Conservation (phyloP, 2,329 filamentous ascomycete species). For the Didymella pinodella region DNA sequence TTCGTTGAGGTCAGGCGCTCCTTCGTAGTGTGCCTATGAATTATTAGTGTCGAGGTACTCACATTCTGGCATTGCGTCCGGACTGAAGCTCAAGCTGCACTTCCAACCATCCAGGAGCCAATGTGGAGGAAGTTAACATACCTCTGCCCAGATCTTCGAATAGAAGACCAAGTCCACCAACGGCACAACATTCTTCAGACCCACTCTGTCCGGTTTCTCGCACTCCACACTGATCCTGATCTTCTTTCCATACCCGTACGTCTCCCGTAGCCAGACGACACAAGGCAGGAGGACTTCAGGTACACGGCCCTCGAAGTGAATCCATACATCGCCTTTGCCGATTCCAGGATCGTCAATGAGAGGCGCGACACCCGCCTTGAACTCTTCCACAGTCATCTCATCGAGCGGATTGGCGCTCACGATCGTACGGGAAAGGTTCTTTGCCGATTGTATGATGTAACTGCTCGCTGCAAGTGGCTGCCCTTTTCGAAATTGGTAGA, state of each 20-base stretch:
- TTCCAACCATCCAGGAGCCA: neutral
- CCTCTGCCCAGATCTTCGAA: slow-evolving; percentile 72
- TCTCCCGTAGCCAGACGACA: slow-evolving; percentile 62
- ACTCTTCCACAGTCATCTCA: slow-evolving; percentile 72
- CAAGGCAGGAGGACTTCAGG: slow-evolving; percentile 68
- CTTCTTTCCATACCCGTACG: slow-evolving; percentile 45
- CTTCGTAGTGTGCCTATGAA: slow-evolving; percentile 1
- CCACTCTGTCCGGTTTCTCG: slow-evolving; percentile 71
- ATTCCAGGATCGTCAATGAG: slow-evolving; percentile 36
- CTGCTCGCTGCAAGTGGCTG: slow-evolving; percentile 68
- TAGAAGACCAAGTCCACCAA: slow-evolving; percentile 77
- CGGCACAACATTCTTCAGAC: slow-evolving; percentile 66
- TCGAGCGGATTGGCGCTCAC: slow-evolving; percentile 73
- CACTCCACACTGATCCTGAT: slow-evolving; percentile 72
- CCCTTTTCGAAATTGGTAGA: slow-evolving; percentile 52
- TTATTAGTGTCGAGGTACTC: neutral
- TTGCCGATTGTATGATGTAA: slow-evolving; percentile 71
- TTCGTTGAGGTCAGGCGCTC: neutral
- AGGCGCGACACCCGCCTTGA: slow-evolving; percentile 55
- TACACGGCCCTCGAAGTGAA: slow-evolving; percentile 78
- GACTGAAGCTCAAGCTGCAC: too few species aligned
- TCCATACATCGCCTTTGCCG: slow-evolving; percentile 58
- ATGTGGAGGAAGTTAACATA: slow-evolving; percentile 24
- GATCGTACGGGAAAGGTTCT: slow-evolving; percentile 70
- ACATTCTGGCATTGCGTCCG: neutral